Evolutionary conservation across 2,329 filamentous ascomycete genomes (phyloP).

Genomic region (Didymella exigua): DNA sequence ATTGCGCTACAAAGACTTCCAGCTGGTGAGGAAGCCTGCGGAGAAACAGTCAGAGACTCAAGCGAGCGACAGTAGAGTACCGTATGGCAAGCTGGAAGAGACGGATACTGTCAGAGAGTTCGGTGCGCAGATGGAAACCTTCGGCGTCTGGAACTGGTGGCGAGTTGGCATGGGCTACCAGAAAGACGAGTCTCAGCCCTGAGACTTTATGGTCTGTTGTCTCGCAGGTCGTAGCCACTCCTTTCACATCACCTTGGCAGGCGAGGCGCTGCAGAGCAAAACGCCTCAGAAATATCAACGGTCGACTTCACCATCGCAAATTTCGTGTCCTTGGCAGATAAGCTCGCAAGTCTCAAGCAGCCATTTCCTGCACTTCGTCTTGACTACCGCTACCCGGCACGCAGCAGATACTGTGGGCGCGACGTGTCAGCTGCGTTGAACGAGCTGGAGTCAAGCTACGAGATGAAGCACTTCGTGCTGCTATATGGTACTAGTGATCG

Average conservation of each 20-base stretch:
- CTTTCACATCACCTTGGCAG: slow-evolving; percentile 1
- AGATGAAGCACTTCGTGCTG: neutral
- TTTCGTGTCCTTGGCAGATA: slow-evolving; percentile 46
- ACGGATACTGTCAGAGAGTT: slow-evolving; percentile 69
- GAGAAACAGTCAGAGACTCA: slow-evolving; percentile 26
- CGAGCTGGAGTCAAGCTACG: slow-evolving; percentile 21
- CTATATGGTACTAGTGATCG: slow-evolving; percentile 48
- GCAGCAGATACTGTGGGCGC: slow-evolving; percentile 43
- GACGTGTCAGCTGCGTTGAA: slow-evolving; percentile 49
- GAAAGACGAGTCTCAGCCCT: slow-evolving; percentile 24
- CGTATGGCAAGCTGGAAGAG: slow-evolving; percentile 56
- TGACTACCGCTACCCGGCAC: slow-evolving; percentile 50
- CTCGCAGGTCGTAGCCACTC: neutral
- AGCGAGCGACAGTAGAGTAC: neutral
- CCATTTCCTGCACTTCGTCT: slow-evolving; percentile 50
- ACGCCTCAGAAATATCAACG: neutral
- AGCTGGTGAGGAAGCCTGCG: slow-evolving; percentile 63
- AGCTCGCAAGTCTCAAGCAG: slow-evolving; percentile 46
- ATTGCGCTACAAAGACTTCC: slow-evolving; percentile 75
- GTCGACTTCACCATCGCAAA: neutral
- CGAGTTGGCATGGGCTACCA: slow-evolving; percentile 67
- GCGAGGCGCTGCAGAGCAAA: neutral
- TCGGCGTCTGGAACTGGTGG: slow-evolving; percentile 70
- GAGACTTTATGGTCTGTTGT: neutral
- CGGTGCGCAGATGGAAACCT: slow-evolving; percentile 63